These are phyloP conservation scores for Gracilaria vermiculophylla DNA, from an alignment of 23 red algal genomes.

Conservation along the genomic window DNA sequence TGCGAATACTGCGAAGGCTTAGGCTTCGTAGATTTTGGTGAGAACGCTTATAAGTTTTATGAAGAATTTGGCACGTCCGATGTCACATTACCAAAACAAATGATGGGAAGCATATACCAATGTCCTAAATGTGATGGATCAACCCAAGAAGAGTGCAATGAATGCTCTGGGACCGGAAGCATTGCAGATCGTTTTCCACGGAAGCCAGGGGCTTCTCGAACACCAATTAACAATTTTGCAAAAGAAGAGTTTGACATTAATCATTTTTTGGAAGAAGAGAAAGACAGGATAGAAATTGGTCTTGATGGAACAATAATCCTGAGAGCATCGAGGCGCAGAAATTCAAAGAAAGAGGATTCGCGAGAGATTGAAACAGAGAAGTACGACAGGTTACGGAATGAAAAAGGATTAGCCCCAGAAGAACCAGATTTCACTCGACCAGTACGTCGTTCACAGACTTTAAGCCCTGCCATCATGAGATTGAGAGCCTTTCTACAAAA, in stretches of 20 bases:
- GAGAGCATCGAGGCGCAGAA: constrained; percentile 8
- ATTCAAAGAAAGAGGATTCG: background rate
- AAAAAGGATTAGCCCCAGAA: background rate
- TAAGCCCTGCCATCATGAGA: background rate
- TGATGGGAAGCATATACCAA: constrained; percentile 74
- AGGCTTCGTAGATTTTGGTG: constrained; percentile 76
- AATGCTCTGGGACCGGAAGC: constrained; percentile 53
- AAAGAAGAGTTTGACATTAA: constrained; percentile 36
- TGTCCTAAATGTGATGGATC: constrained; percentile 77
- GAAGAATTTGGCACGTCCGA: constrained; percentile 20
- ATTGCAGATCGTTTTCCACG: background rate
- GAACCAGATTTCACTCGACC: background rate
- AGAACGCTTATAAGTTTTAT: constrained; percentile 36
- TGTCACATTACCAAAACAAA: constrained; percentile 45
- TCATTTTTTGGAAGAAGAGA: constrained; percentile 3
- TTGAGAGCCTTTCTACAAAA: background rate
- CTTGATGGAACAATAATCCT: constrained; percentile 32
- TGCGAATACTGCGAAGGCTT: constrained; percentile 76
- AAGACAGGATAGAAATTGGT: constrained; percentile 42
- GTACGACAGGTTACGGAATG: background rate
- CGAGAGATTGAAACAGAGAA: background rate
- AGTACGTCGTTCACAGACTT: background rate
- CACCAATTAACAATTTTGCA: constrained; percentile 1
- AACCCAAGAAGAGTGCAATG: constrained; percentile 41
- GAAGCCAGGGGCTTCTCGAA: constrained; percentile 4